phyloP scores from a whole-genome alignment of 768 basidiomycete genomes.

The Cyathus striatus region DNA sequence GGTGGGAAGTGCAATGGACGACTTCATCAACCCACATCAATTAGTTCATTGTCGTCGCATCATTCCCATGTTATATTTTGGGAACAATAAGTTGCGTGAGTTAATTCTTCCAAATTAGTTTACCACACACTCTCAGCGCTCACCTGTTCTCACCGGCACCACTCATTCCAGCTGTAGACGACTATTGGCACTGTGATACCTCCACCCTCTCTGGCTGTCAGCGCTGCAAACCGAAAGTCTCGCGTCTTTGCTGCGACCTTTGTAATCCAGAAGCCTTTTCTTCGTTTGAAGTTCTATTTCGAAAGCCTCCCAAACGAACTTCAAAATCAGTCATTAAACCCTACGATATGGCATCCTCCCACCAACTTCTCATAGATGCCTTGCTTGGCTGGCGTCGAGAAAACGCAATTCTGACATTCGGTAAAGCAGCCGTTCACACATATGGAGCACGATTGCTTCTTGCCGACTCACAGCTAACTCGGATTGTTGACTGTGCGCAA shows the following conservation, averaged over 20 bases:
- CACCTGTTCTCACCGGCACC: not conserved
- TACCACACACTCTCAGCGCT: not conserved
- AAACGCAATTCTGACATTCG: not conserved
- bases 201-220: not conserved
- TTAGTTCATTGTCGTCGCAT: not conserved
- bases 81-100: not conserved
- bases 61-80: not conserved
- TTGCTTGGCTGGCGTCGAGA: not conserved
- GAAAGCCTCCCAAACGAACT: not conserved
- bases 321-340: not conserved
- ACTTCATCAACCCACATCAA: not conserved
- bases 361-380: not conserved
- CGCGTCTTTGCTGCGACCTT: not conserved
- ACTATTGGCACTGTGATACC: not conserved
- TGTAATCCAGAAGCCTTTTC: not conserved
- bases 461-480: constrained; percentile 7
- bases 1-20: constrained; percentile 3
- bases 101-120: too few species aligned
- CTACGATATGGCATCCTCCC: not conserved
- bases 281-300: not conserved
- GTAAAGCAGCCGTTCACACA: not conserved
- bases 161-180: not conserved
- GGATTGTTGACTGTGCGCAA: constrained; percentile 19
- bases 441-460: constrained; percentile 6
- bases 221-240: not conserved